Percentiles rank a stretch among this genome's conserved stretches.
Evolutionary conservation across 345 rosid species (phyloP).

Genomic region (Abelmoschus esculentus): DNA sequence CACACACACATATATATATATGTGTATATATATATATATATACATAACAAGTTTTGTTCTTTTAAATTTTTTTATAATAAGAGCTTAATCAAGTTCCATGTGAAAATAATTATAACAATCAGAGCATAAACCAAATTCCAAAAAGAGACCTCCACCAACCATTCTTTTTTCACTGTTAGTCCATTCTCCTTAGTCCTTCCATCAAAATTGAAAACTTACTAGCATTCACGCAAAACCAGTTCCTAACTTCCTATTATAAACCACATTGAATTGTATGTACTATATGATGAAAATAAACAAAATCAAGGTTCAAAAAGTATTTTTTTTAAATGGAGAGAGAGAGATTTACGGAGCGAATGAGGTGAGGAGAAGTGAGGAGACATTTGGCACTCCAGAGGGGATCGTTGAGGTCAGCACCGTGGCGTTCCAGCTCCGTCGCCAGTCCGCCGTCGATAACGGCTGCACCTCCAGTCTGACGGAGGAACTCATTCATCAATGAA

Average conservation of each 20-base stretch:
- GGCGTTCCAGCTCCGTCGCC: slow-evolving; percentile 74
- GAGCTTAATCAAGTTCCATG: not conserved
- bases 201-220: not conserved
- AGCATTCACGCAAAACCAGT: not conserved
- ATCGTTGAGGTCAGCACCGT: slow-evolving; percentile 75
- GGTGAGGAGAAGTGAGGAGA: slow-evolving; percentile 61
- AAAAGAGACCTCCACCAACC: not conserved
- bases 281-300: not conserved
- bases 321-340: not conserved
- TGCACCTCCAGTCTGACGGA: slow-evolving; percentile 44
- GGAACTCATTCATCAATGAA: slow-evolving; percentile 41
- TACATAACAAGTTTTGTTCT: not conserved
- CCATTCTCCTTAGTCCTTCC: not conserved
- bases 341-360: slow-evolving; percentile 33
- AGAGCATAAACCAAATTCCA: not conserved
- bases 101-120: too few species aligned
- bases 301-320: slow-evolving; percentile 4
- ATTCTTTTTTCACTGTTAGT: too few species aligned
- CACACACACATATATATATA: too few species aligned
- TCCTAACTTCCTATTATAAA: too few species aligned
- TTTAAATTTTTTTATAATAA: not conserved
- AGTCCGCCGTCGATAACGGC: slow-evolving; percentile 70
- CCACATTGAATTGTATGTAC: too few species aligned
- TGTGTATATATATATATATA: not conserved
- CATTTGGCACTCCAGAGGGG: slow-evolving; percentile 88